Percentiles rank a stretch among this genome's conserved stretches.
Evolutionary conservation across 2,329 filamentous ascomycete genomes (phyloP).

Genomic region (Scytalidium sp.): DNA sequence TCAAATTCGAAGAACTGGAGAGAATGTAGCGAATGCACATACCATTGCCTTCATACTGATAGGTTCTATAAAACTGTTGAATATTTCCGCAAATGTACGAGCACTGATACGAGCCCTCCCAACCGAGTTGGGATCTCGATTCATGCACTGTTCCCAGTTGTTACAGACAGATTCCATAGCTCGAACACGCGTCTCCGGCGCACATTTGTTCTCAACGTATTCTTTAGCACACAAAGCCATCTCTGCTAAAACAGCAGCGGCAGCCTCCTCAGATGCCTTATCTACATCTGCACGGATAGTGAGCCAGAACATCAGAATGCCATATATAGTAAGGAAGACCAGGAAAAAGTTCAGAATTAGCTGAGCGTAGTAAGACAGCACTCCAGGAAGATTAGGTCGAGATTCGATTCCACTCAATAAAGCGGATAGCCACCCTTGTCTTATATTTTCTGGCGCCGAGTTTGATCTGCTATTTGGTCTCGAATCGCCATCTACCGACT

Average conservation of each 20-base stretch:
- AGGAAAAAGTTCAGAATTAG: slow-evolving; percentile 48
- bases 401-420: slow-evolving; percentile 61
- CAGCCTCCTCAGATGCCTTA: slow-evolving; percentile 52
- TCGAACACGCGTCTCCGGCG: slow-evolving; percentile 62
- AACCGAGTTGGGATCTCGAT: slow-evolving; percentile 72
- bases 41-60: slow-evolving; percentile 83
- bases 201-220: slow-evolving; percentile 75
- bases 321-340: slow-evolving; percentile 38
- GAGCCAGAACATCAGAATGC: slow-evolving; percentile 25
- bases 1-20: not conserved
- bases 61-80: slow-evolving; percentile 89
- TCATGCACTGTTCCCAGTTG: slow-evolving; percentile 86
- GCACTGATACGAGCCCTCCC: slow-evolving; percentile 79
- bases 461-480: slow-evolving; percentile 30
- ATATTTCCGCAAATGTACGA: slow-evolving; percentile 85
- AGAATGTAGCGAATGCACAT: slow-evolving; percentile 23
- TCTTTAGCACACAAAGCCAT: slow-evolving; percentile 72
- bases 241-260: slow-evolving; percentile 68
- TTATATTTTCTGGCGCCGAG: slow-evolving; percentile 25
- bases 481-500: slow-evolving; percentile 34
- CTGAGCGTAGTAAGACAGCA: slow-evolving; percentile 65
- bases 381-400: slow-evolving; percentile 62
- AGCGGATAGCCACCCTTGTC: slow-evolving; percentile 37
- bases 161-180: slow-evolving; percentile 72
- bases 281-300: slow-evolving; percentile 29